Percentiles rank a stretch among this genome's conserved stretches.
Conservation (phyloP, 2,329 filamentous ascomycete genomes). For the Penicillium digitatum region DNA sequence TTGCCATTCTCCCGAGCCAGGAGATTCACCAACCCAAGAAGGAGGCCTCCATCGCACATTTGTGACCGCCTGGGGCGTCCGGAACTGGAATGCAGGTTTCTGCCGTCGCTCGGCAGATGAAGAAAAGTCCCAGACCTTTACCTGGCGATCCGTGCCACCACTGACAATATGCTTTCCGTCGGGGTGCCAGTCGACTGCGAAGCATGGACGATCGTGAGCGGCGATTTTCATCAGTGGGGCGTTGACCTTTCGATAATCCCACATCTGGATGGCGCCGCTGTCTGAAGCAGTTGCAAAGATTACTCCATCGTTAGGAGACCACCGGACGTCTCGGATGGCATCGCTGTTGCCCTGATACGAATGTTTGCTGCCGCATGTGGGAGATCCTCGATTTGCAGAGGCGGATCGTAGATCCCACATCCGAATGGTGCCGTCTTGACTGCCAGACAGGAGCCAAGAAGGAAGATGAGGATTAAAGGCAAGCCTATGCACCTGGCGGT, state of each 20-base stretch:
- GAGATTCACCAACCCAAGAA: slow-evolving; percentile 52
- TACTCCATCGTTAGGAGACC: slow-evolving; percentile 60
- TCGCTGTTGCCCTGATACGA: slow-evolving; percentile 57
- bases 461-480: slow-evolving; percentile 62
- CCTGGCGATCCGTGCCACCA: slow-evolving; percentile 58
- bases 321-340: slow-evolving; percentile 60
- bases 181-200: slow-evolving; percentile 63
- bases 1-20: slow-evolving; percentile 53
- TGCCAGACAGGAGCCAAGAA: slow-evolving; percentile 59
- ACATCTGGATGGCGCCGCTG: slow-evolving; percentile 60
- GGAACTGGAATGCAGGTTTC: slow-evolving; percentile 56
- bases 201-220: slow-evolving; percentile 59
- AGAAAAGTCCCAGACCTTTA: slow-evolving; percentile 63
- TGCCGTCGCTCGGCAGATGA: slow-evolving; percentile 53
- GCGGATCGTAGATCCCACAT: slow-evolving; percentile 62
- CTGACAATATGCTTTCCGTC: slow-evolving; percentile 62
- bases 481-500: slow-evolving; percentile 61
- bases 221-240: slow-evolving; percentile 58
- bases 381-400: slow-evolving; percentile 46
- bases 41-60: slow-evolving; percentile 62
- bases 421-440: slow-evolving; percentile 61
- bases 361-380: slow-evolving; percentile 53
- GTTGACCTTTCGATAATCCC: slow-evolving; percentile 58
- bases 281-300: slow-evolving; percentile 64
- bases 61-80: slow-evolving; percentile 58